Evolutionary conservation across 441 rosid species (phyloP).

Genomic region (Macaranga tanarius): DNA sequence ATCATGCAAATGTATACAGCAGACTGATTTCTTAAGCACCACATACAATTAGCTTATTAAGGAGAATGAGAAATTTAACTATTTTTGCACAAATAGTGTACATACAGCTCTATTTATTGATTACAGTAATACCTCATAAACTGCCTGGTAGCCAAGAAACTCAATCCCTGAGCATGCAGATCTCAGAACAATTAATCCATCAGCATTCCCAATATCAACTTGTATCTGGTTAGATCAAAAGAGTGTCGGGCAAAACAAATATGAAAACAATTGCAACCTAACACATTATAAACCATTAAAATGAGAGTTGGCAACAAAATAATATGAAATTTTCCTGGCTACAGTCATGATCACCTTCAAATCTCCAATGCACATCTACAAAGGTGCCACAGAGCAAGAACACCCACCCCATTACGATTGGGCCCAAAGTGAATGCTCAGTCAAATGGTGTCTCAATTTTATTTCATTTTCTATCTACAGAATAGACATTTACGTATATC

Average conservation of each 20-base stretch:
- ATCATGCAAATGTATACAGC: conserved; percentile 12
- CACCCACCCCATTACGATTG: neutral
- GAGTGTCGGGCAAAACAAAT: conserved; percentile 15
- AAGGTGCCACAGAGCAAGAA: neutral
- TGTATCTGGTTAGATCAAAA: conserved; percentile 54
- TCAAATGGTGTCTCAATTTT: neutral
- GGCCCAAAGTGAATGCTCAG: conserved; percentile 2
- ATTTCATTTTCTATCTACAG: conserved; percentile 1
- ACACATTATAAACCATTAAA: neutral
- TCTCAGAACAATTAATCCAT: conserved; percentile 60
- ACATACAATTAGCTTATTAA: neutral
- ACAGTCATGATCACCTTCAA: neutral
- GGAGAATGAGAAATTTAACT: conserved; percentile 15
- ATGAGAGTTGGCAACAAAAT: neutral
- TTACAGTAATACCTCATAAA: conserved; percentile 59
- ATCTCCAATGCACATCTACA: neutral
- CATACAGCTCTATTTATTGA: conserved; percentile 4
- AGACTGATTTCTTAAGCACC: neutral
- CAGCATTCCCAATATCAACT: conserved; percentile 63
- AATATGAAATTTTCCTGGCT: neutral
- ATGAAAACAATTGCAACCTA: conserved; percentile 7
- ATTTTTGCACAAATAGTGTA: neutral
- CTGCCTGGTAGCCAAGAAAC: conserved; percentile 85
- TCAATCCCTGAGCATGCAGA: conserved; percentile 67
- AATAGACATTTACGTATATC: neutral